Conservation (phyloP, 1,284 basidiomycete species). For the Earliella scabrosa region DNA sequence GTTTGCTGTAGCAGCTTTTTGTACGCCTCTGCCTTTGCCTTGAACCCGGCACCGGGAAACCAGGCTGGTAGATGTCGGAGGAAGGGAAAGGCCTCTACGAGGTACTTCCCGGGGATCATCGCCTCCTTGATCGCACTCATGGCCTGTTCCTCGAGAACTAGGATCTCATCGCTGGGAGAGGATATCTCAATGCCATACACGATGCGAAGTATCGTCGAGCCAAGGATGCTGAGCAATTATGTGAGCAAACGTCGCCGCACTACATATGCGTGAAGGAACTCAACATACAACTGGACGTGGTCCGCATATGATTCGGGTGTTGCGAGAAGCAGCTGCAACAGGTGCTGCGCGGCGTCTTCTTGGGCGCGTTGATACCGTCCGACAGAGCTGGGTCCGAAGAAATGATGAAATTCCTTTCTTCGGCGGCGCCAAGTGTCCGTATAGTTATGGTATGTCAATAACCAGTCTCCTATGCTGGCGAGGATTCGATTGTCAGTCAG, state of each 20-base stretch:
- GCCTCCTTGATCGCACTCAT: constrained; percentile 61
- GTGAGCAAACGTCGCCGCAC: no score
- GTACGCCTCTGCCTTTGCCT: constrained; percentile 56
- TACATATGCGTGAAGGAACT: no score
- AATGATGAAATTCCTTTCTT: background rate
- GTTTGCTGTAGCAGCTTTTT: constrained; percentile 65
- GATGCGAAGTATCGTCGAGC: constrained; percentile 48
- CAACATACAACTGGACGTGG: background rate
- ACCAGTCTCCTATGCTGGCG: no score
- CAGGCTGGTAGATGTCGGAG: constrained; percentile 36
- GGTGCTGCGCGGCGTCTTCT: background rate
- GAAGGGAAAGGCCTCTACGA: constrained; percentile 63
- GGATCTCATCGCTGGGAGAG: constrained; percentile 56
- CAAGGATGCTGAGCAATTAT: constrained; percentile 37
- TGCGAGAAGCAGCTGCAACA: background rate
- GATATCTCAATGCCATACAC: constrained; percentile 65
- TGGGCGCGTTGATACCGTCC: background rate
- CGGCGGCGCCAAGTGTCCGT: background rate
- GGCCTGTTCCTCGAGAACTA: constrained; percentile 61
- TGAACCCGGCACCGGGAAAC: constrained; percentile 38
- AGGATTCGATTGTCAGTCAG: no score
- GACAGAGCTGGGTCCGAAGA: background rate
- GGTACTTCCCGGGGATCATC: constrained; percentile 66
- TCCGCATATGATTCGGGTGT: background rate
- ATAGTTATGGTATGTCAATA: background rate